Base-by-base conservation (phyloP, 2,329 filamentous ascomycete genomes). In the Boeremia exigua region DNA sequence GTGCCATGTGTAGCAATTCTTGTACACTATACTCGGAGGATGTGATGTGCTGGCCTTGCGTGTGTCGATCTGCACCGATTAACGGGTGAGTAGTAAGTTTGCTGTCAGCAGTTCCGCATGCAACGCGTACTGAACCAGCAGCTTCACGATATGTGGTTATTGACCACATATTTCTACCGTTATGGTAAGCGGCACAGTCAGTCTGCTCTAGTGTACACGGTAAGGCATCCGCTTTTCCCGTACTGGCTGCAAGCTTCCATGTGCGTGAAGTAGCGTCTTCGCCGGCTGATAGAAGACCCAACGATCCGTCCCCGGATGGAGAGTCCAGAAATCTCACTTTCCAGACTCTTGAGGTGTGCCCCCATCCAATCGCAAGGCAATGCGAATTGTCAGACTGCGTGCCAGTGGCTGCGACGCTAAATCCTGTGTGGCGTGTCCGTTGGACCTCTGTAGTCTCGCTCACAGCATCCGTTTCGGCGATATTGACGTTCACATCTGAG, bases 81-180 rank as follows among this genome's bases (percentile, higher is more conserved):
- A 69, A 39, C 2, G 56, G 52, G 39, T 67, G 54, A 12, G 61
- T 57, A 8, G 72, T 72, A 38, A 89, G 78, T 29, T 82, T 81
- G 14, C 92, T 89, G 75, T 99, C 95, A 10, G 91, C 89, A n/a
- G 91, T 95, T 11, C 95, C 95, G 2, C 62, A 63, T 23, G 65
- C 50, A 8, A 73, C 57, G 9, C 62, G 54, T 25, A 59, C 54
- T 10, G 45, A n/a, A 17, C 55, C 56, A 29, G 47, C 27, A 2
- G 38, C 11, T 30, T 45, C 32, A 10, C 38, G 29, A 15, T 48
- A 58, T 1, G 69, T 49, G 9, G 58, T 47, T 54, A 67, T 48
- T 0, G 92, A 88, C 93, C 94, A 98, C 6, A 98, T 87, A 70
- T 97, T 92, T 75, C 97, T 99, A 6, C 95, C 95, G 30, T 80